Evolutionary conservation across 306 rosid species (phyloP).

Genomic region (Prinsepia uniflora): DNA sequence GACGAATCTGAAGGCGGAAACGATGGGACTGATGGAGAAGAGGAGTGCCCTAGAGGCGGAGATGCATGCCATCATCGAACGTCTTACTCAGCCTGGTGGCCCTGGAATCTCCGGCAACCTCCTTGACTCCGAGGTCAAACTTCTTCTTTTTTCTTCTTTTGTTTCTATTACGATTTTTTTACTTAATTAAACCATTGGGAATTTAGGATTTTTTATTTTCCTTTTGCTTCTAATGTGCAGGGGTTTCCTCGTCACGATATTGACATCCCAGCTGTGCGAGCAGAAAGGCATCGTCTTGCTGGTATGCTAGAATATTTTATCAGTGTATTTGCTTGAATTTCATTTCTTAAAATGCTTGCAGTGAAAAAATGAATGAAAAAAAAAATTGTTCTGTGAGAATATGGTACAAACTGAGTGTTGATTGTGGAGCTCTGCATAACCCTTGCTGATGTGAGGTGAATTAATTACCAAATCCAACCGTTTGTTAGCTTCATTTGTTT

Average conservation of each 20-base stretch:
- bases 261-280: slow-evolving; percentile 66
- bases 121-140: slow-evolving; percentile 55
- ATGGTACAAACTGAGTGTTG: not conserved
- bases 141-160: too few species aligned
- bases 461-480: too few species aligned
- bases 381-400: not conserved
- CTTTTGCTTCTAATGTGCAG: slow-evolving; percentile 30
- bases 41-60: slow-evolving; percentile 61
- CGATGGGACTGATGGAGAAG: slow-evolving; percentile 63
- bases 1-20: slow-evolving; percentile 73
- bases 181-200: not conserved
- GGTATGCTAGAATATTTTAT: slow-evolving; percentile 35
- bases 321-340: not conserved
- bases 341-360: not conserved
- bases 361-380: not conserved
- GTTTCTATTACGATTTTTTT: not conserved
- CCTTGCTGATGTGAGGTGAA: too few species aligned
- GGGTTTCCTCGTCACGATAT: slow-evolving; percentile 86
- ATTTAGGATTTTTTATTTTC: slow-evolving; percentile 2
- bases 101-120: slow-evolving; percentile 85
- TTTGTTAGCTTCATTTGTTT: too few species aligned
- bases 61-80: slow-evolving; percentile 68
- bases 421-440: not conserved
- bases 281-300: slow-evolving; percentile 68
- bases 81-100: slow-evolving; percentile 71